Evolutionary conservation across 2,329 filamentous ascomycete genomes (phyloP).

Genomic region (Penicillium fuscoglaucum): DNA sequence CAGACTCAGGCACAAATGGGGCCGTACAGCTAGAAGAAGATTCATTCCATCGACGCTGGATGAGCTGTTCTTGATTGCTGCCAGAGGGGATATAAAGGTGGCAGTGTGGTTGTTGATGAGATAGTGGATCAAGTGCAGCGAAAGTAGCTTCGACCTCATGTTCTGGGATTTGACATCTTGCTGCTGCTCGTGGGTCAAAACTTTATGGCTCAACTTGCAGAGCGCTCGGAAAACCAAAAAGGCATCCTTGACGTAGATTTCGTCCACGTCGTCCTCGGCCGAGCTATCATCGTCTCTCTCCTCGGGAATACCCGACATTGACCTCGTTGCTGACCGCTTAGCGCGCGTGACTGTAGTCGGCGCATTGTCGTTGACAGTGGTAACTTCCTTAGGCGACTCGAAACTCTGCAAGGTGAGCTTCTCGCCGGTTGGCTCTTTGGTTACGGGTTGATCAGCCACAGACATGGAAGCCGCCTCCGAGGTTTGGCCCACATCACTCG

Average conservation of each 20-base stretch:
- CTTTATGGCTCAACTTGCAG: slow-evolving; percentile 94
- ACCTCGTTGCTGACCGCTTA: slow-evolving; percentile 52
- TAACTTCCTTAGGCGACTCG: slow-evolving; percentile 67
- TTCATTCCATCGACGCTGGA: slow-evolving; percentile 78
- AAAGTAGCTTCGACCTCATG: slow-evolving; percentile 96
- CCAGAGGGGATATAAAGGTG: slow-evolving; percentile 87
- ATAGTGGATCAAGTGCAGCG: slow-evolving; percentile 91
- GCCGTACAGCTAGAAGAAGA: slow-evolving; percentile 93
- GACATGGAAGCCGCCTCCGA: slow-evolving; percentile 40
- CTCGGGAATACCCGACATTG: slow-evolving; percentile 37
- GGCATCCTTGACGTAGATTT: slow-evolving; percentile 94
- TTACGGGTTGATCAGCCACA: slow-evolving; percentile 46
- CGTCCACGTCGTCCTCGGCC: slow-evolving; percentile 72
- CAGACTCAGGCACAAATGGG: slow-evolving; percentile 91
- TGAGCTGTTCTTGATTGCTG: slow-evolving; percentile 88
- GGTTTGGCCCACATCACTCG: slow-evolving; percentile 51
- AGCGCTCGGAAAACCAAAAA: slow-evolving; percentile 97
- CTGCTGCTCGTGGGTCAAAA: slow-evolving; percentile 83
- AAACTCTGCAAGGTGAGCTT: slow-evolving; percentile 70
- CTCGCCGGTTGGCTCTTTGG: slow-evolving; percentile 53
- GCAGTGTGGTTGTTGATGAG: slow-evolving; percentile 90
- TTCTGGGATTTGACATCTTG: slow-evolving; percentile 90
- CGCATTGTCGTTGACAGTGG: slow-evolving; percentile 65
- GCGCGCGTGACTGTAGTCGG: slow-evolving; percentile 66
- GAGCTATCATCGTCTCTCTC: slow-evolving; percentile 42